Base-by-base conservation (phyloP, 495 filamentous ascomycete species). In the Viridothelium virens region DNA sequence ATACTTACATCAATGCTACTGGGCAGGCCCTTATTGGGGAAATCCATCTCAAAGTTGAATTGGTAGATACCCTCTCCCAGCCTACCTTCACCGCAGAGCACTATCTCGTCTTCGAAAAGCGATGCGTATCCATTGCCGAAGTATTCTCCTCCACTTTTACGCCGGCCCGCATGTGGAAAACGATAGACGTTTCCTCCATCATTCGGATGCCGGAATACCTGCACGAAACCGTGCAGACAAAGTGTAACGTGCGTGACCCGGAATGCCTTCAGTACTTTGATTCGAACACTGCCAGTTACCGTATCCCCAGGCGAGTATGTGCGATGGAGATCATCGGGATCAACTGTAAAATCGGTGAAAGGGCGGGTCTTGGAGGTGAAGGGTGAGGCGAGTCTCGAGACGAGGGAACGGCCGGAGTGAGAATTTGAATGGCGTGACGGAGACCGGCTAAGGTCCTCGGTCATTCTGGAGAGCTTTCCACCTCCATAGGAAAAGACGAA, bases 211-310 rank as follows among this genome's bases (percentile, higher is more conserved):
- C 89, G 92, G 78, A 86, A 92, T 41, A 96, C 91, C 75, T 91
- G 90, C 66, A 93, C 92, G 75, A 86, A 89, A 62, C 94, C 94
- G 76, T 96, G 89, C 53, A 98, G 81, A 70, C 86, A 85, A 65
- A 96, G 86, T 34, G 91, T 90, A 31, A 98, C 80, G 81, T 98
- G 94, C 16, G 93, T 97, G 69, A 97, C 87, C 72, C 91, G 86
- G 65, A 94, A 76, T 34, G 92, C 86, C 67, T 91, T 92, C 61
- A 90, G 82, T 61, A 94, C 86, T 59, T 87, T 90, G 63, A 97
- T 78, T 36, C 91, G 79, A 1, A 98, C 91, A 61, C 84, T 86
- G 50, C 94, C 94, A 67, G 79, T 84, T 62, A 88, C 81, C 25
- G 77, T 70, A 71, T 89, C 87, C 6, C 87, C 87, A 10, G 85